Conservation (phyloP, 305 asterid genomes). For the Solanum hybrid region DNA sequence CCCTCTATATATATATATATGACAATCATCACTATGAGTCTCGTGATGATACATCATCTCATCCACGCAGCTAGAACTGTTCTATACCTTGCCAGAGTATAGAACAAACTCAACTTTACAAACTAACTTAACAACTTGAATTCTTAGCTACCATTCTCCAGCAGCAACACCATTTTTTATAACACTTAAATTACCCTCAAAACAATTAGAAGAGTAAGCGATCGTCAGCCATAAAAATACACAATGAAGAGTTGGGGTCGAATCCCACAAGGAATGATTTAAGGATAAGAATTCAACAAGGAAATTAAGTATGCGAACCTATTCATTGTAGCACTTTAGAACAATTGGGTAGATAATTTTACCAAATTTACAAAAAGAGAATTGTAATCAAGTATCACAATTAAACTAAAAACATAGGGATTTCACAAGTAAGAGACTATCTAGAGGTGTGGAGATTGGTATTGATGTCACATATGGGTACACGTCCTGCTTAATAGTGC, state of each 20-base stretch:
- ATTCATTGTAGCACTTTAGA: neutral
- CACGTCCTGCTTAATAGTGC: neutral
- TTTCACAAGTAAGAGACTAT: neutral
- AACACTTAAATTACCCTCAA: neutral
- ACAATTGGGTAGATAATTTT: neutral
- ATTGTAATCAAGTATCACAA: neutral
- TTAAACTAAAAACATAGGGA: neutral
- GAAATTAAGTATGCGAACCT: neutral
- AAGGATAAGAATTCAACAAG: neutral
- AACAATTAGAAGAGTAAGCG: neutral
- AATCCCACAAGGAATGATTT: neutral
- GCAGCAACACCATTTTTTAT: neutral
- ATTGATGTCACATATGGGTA: neutral
- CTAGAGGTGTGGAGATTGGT: neutral
- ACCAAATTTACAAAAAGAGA: neutral
- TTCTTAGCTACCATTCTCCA: neutral
- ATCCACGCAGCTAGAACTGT: neutral
- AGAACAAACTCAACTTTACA: neutral
- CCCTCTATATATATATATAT: no score
- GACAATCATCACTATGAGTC: neutral
- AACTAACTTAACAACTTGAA: neutral
- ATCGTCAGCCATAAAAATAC: neutral
- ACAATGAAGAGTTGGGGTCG: neutral
- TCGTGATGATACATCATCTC: neutral
- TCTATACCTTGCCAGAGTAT: neutral